A percentile compares a stretch with the other conserved stretches of the same genome.
phyloP scores from a whole-genome alignment of 2,329 filamentous ascomycete species.

The Metarhizium album region DNA sequence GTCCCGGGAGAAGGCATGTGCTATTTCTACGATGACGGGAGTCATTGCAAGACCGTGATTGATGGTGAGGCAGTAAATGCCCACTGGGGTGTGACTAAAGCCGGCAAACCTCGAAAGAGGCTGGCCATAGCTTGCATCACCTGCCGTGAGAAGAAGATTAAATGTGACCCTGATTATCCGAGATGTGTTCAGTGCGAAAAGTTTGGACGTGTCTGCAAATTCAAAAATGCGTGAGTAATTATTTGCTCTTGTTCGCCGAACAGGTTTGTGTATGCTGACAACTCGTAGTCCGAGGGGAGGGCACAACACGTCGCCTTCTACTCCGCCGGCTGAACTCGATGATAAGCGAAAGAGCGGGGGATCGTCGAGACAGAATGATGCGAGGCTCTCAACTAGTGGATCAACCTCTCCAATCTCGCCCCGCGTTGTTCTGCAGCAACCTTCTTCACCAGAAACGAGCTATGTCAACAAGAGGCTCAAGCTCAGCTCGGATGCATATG shows the following conservation, averaged over 20 bases:
- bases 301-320: slow-evolving; percentile 44
- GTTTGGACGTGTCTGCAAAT: slow-evolving; percentile 75
- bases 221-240: slow-evolving; percentile 72
- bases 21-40: slow-evolving; percentile 79
- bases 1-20: slow-evolving; percentile 71
- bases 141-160: slow-evolving; percentile 95
- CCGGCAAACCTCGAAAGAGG: slow-evolving; percentile 83
- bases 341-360: slow-evolving; percentile 23
- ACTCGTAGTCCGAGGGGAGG: slow-evolving; percentile 42
- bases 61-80: slow-evolving; percentile 83
- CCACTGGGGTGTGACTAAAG: slow-evolving; percentile 89
- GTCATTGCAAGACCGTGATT: slow-evolving; percentile 70
- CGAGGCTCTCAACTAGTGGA: slow-evolving; percentile 29
- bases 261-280: slow-evolving; percentile 4
- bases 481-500: slow-evolving; percentile 35
- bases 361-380: slow-evolving; percentile 17
- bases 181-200: slow-evolving; percentile 90
- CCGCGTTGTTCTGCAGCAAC: slow-evolving; percentile 23
- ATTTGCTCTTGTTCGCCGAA: neutral
- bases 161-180: slow-evolving; percentile 80
- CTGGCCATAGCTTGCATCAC: slow-evolving; percentile 88
- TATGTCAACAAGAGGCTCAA: slow-evolving; percentile 43
- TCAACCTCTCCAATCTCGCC: slow-evolving; percentile 40
- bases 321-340: slow-evolving; percentile 40
- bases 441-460: slow-evolving; percentile 22